A percentile compares a stretch with the other conserved stretches of the same genome.
Evolutionary conservation across 805 yeast genomes (phyloP).

Genomic region (Blastobotrys americana): DNA sequence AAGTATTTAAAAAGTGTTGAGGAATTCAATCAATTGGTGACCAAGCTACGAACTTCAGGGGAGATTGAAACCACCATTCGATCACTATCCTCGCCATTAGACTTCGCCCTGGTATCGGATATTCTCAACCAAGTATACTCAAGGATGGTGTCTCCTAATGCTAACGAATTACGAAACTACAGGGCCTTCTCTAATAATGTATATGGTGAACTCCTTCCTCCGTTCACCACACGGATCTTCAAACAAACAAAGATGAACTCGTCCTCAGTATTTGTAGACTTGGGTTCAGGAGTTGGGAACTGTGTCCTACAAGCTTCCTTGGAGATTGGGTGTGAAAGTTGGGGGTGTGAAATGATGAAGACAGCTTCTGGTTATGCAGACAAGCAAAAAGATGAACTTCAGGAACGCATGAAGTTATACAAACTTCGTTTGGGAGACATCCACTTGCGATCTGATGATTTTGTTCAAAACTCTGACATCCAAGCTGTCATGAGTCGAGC

Average conservation of each 20-base stretch:
- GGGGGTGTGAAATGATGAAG: constrained; percentile 86
- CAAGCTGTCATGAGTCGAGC: constrained; percentile 47
- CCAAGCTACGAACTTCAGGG: constrained; percentile 30
- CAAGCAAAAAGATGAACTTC: constrained; percentile 51
- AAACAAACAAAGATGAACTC: constrained; percentile 48
- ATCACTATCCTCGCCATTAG: constrained; percentile 13
- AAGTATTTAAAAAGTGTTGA: constrained; percentile 32
- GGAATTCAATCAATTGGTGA: constrained; percentile 40
- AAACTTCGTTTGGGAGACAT: constrained; percentile 57
- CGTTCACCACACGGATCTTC: constrained; percentile 62
- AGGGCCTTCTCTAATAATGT: constrained; percentile 86
- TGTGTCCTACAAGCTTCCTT: constrained; percentile 84
- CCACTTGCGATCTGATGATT: constrained; percentile 59
- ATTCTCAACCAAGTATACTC: constrained; percentile 65
- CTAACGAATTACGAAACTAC: constrained; percentile 55
- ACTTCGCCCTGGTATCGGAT: constrained; percentile 47
- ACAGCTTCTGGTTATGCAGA: constrained; percentile 67
- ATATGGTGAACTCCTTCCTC: constrained; percentile 84
- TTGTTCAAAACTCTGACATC: constrained; percentile 58
- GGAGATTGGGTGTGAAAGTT: constrained; percentile 75
- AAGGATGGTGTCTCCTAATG: constrained; percentile 71
- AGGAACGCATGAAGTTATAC: constrained; percentile 49
- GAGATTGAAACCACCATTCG: constrained; percentile 30
- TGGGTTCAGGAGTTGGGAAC: constrained; percentile 94
- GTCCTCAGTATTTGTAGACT: constrained; percentile 62